Evolutionary conservation across 1,139 yeast genomes (phyloP), one percentile per base, ranked within the genome.

Genomic region (Meyerozyma sp.): DNA sequence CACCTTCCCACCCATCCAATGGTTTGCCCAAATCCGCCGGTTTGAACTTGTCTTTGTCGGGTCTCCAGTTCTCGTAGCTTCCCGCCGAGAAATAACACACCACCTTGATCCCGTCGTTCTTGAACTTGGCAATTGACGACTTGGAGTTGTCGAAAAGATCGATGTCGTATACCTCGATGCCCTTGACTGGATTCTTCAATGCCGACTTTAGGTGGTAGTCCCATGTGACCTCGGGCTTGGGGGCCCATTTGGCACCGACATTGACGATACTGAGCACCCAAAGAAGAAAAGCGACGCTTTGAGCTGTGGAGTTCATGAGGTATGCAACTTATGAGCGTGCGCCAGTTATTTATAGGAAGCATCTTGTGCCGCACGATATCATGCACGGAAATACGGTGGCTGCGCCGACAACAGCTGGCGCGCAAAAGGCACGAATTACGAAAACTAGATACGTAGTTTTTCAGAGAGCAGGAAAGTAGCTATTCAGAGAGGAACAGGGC

Each of bases 11-110:
- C 11, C 61, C 61, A 42, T 54, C 57, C 20, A 58, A 43, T 3
- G 48, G 46, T 9, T 51, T 42, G 8, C 61, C 61, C 35, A 58
- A 40, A 39, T 56, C 63, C 3, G 40, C 9, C 6, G 39, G 26
- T 5, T 39, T 10, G 40, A 57, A 58, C 7, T 47, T 29, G 8
- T 34, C 26, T 6, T 49, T 50, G 40, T 57, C 62, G 7, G 44
- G 42, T 30, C 62, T 48, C 62, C 61, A 56, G 37, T 54, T 43
- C 40, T 58, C 63, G 45, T 53, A 58, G 36, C 57, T 54, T 5
- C 63, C 62, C 4, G 60, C 62, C 2, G 62, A 57, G 36, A 59
- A 56, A 38, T 59, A 58, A 41, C 62, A 59, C 7, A 58, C 49
- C n/a, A 58, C 60, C 28, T 44, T 47, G 36, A 51, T 54, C 5